Conservation (phyloP, 2,329 filamentous ascomycete genomes). For the Pezicula radicicola region DNA sequence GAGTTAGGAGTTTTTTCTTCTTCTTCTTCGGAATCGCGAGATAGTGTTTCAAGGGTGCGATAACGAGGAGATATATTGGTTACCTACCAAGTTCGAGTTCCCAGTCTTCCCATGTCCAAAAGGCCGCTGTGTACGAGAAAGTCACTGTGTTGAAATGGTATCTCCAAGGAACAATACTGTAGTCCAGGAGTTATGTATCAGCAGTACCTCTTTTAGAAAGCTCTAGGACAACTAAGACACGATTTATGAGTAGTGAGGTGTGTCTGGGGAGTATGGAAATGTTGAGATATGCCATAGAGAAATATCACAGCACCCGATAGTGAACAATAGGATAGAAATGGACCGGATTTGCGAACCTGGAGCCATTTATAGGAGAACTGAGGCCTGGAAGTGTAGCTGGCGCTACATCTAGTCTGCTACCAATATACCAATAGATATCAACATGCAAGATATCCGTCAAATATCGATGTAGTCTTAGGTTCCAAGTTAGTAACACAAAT, state of each 20-base stretch:
- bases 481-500: background rate
- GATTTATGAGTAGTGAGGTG: too few species aligned
- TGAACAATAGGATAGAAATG: too few species aligned
- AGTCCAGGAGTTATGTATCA: too few species aligned
- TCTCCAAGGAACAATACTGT: conserved; percentile 39
- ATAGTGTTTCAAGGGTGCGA: too few species aligned
- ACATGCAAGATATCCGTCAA: conserved; percentile 37
- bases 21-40: too few species aligned
- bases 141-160: conserved; percentile 54
- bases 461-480: conserved; percentile 36
- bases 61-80: too few species aligned
- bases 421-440: conserved; percentile 46
- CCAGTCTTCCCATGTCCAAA: conserved; percentile 53
- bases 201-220: too few species aligned
- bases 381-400: conserved; percentile 27
- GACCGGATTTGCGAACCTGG: conserved; percentile 1
- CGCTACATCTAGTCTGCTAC: conserved; percentile 34
- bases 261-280: too few species aligned
- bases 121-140: conserved; percentile 47
- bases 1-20: too few species aligned
- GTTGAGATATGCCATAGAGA: too few species aligned
- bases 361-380: conserved; percentile 32
- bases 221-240: too few species aligned
- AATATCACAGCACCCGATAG: too few species aligned
- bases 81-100: conserved; percentile 39